phyloP scores from a whole-genome alignment of 169 alveolate genomes.

The Eimeria brunetti region DNA sequence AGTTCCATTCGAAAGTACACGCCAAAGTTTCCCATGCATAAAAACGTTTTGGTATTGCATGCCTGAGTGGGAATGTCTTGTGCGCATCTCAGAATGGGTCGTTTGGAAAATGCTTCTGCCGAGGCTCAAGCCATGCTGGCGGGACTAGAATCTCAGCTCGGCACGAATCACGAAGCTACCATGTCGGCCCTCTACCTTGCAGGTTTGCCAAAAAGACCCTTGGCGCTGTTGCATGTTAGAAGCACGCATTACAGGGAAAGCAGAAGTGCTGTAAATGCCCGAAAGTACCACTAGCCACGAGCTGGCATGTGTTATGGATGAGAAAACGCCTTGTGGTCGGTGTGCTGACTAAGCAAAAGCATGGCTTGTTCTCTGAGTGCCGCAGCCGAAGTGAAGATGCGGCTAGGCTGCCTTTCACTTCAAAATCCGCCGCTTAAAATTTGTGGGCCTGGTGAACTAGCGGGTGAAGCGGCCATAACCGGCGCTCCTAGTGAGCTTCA shows the following conservation, averaged over 20 bases:
- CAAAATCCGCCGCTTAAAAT: slow-evolving; percentile 70
- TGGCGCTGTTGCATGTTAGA: background rate
- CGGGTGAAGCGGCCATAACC: background rate
- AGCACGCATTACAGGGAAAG: background rate
- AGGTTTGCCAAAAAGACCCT: slow-evolving; percentile 38
- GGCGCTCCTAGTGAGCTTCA: slow-evolving; percentile 69
- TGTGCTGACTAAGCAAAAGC: background rate
- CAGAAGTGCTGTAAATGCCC: background rate
- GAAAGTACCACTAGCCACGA: background rate
- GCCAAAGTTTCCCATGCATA: too few species aligned
- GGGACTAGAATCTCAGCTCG: slow-evolving; percentile 73
- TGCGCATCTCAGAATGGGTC: slow-evolving; percentile 49
- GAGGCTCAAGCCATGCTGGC: slow-evolving; percentile 70
- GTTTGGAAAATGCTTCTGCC: slow-evolving; percentile 72
- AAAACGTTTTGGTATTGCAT: too few species aligned
- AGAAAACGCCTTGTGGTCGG: too few species aligned
- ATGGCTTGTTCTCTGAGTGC: background rate
- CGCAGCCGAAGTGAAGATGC: slow-evolving; percentile 64
- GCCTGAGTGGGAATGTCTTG: too few species aligned
- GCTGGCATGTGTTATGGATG: background rate
- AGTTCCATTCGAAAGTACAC: too few species aligned
- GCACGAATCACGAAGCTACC: slow-evolving; percentile 76
- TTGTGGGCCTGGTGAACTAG: background rate
- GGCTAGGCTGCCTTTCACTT: slow-evolving; percentile 49
- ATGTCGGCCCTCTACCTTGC: slow-evolving; percentile 75